These are phyloP conservation scores for Mycotypha africana DNA, from an alignment of 371 early-diverging fungal genomes.

Conservation along the genomic window DNA sequence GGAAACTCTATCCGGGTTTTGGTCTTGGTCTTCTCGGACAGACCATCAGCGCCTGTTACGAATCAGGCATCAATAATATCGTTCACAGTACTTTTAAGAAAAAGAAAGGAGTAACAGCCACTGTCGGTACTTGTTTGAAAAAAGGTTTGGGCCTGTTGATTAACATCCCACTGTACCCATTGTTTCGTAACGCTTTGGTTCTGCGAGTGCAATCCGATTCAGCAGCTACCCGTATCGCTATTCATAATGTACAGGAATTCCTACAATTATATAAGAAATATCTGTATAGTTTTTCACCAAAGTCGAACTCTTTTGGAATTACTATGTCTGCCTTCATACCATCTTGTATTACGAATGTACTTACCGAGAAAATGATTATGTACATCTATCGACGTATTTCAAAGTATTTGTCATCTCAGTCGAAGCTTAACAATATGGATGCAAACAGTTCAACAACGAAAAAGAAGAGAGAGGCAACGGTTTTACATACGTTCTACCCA, in stretches of 20 bases:
- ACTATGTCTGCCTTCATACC: slow-evolving; percentile 44
- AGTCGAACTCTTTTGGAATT: slow-evolving; percentile 13
- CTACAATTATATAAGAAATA: slow-evolving; percentile 36
- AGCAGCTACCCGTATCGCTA: slow-evolving; percentile 16
- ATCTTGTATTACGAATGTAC: slow-evolving; percentile 40
- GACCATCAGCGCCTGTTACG: slow-evolving; percentile 48
- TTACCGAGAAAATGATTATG: slow-evolving; percentile 46
- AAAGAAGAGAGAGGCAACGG: slow-evolving; percentile 14
- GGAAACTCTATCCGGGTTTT: slow-evolving; percentile 52
- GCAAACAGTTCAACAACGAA: slow-evolving; percentile 5
- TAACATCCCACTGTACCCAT: slow-evolving; percentile 49
- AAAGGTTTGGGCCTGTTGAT: slow-evolving; percentile 27
- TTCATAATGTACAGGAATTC: slow-evolving; percentile 31
- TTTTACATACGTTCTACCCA: slow-evolving; percentile 50
- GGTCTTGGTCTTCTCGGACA: slow-evolving; percentile 53
- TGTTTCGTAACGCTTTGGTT: slow-evolving; percentile 49
- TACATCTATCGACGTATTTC: slow-evolving; percentile 42
- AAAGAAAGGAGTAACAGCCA: slow-evolving; percentile 7
- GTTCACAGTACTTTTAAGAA: slow-evolving; percentile 13
- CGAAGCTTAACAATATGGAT: no score
- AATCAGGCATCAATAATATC: slow-evolving; percentile 38
- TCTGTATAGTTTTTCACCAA: slow-evolving; percentile 26
- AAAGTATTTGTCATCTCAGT: slow-evolving; percentile 2
- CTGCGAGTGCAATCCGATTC: slow-evolving; percentile 46
- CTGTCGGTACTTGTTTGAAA: not conserved